Percentiles rank a stretch among this genome's conserved stretches.
Evolutionary conservation across 495 filamentous ascomycete genomes (phyloP).

Genomic region (Pyronema domesticum): DNA sequence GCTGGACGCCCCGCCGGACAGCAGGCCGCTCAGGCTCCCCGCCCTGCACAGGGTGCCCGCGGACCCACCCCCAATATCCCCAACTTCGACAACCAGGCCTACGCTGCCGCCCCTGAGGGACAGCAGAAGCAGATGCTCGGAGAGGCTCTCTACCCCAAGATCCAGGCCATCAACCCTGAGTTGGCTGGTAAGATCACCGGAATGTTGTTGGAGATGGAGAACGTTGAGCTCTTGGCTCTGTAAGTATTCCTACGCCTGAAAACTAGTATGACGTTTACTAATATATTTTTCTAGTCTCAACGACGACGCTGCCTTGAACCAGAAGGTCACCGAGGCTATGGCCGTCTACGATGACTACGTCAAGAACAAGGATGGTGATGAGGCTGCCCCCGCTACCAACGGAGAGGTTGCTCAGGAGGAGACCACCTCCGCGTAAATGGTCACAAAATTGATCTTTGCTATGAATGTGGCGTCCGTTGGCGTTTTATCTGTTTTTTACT

Average conservation of each 20-base stretch:
- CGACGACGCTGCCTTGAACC: constrained; percentile 71
- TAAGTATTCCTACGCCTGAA: constrained; percentile 41
- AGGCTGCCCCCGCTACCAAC: constrained; percentile 5
- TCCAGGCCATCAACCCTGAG: constrained; percentile 77
- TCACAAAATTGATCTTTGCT: constrained; percentile 1
- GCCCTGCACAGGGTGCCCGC: constrained; percentile 16
- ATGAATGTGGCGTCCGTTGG: constrained; percentile 4
- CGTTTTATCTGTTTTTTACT: constrained; percentile 5
- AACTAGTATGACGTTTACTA: constrained; percentile 8
- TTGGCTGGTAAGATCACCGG: constrained; percentile 98
- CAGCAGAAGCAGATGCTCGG: constrained; percentile 92
- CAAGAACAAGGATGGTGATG: constrained; percentile 43
- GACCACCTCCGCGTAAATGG: constrained; percentile 2
- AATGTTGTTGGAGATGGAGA: constrained; percentile 99
- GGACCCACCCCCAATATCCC: constrained; percentile 32
- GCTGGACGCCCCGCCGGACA: constrained; percentile 13
- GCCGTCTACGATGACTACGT: constrained; percentile 96
- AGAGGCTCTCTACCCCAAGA: constrained; percentile 96
- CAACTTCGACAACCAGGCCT: constrained; percentile 10
- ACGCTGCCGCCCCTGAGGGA: constrained; percentile 40
- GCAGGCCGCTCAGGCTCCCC: constrained; percentile 20
- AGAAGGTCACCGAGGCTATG: constrained; percentile 93
- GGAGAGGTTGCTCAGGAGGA: neutral
- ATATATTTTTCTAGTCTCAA: constrained; percentile 45
- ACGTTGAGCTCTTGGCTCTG: constrained; percentile 78